A percentile compares a stretch with the other conserved stretches of the same genome.
Conservation (phyloP, 2,329 filamentous ascomycete species). For the Fusarium caatingaense region DNA sequence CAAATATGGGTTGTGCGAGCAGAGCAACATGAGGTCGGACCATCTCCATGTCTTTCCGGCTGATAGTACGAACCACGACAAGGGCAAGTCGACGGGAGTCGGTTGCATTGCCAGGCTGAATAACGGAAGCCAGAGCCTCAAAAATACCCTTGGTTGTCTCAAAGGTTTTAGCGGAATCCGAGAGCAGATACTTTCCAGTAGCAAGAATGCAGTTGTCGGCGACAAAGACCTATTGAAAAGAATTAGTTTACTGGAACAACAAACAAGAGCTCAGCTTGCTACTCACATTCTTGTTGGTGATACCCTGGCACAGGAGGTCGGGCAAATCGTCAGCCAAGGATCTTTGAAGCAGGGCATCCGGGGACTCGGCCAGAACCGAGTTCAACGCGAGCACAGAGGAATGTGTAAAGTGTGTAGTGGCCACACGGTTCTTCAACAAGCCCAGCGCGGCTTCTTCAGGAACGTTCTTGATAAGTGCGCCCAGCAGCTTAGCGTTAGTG, state of each 20-base stretch:
- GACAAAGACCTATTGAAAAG: conserved; percentile 73
- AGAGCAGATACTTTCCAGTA: conserved; percentile 88
- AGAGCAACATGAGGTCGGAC: conserved; percentile 83
- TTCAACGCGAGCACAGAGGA: conserved; percentile 89
- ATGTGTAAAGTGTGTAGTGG: conserved; percentile 79
- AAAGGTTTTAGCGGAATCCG: conserved; percentile 74
- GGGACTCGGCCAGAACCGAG: conserved; percentile 84
- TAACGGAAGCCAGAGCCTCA: conserved; percentile 77
- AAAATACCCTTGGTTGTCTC: conserved; percentile 85
- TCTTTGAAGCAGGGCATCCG: conserved; percentile 73
- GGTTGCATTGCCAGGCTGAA: conserved; percentile 80
- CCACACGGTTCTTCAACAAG: conserved; percentile 77
- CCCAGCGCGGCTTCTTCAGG: conserved; percentile 73
- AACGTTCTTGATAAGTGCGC: conserved; percentile 88
- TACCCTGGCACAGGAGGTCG: conserved; percentile 81
- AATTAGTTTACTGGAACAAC: not conserved
- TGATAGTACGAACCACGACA: conserved; percentile 87
- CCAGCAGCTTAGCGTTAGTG: conserved; percentile 89
- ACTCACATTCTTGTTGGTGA: conserved; percentile 79
- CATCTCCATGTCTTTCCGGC: conserved; percentile 81
- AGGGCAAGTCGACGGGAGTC: conserved; percentile 89
- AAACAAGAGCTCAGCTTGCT: not conserved
- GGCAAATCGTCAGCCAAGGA: conserved; percentile 78
- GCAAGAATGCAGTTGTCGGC: conserved; percentile 90
- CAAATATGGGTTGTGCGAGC: conserved; percentile 87